Base-by-base conservation (phyloP, 228 moss, liverwort and hornwort species). In the Sphagnum magellanicum region DNA sequence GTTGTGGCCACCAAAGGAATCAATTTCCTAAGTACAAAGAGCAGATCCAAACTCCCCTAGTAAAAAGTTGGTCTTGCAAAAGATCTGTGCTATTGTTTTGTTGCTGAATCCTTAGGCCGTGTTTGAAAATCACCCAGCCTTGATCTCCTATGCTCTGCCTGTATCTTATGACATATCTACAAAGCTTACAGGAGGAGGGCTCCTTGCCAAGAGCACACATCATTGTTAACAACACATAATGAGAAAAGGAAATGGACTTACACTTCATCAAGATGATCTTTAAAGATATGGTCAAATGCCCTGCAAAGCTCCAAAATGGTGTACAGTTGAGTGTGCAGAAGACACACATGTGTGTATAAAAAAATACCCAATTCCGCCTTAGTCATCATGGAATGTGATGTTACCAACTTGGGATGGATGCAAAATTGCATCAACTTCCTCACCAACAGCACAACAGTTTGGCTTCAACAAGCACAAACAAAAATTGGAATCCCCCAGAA, bases 271-370 rank as follows among this genome's bases (percentile, higher is more conserved):
- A 86, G 69, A 79, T 86, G 85, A 10, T 79, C 85, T 53, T 86
- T 79, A 58, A 86, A 86, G 75, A 82, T 79, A 63, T 79, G 82
- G 59, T 86, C 85, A 53, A 86, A 86, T 64, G 82, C 85, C 63
- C 85, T 73, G 75, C 85, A 86, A 52, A 86, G 82, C 75, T 86
- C 85, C 73, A 86, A 71, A 63, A 86, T 82, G 49, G 85, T 86
- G 75, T 82, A 86, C 48, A 86, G 71, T 66, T 86, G 85, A 68
- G 85, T 82, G 81, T 86, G 82, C 73, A 75, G 5, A 32, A 59
- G 63, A 32, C 32, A 32, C 32, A 32, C 1, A 32, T 32, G 32
- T 32, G 32, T 32, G 3, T 32, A n/a, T n/a, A n/a, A 32, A 32
- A 32, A 32, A 32, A 32, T 32, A 32, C 32, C 32, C 32, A 68